Conservation (phyloP, 169 alveolate genomes). For the Cryptosporidium ryanae region DNA sequence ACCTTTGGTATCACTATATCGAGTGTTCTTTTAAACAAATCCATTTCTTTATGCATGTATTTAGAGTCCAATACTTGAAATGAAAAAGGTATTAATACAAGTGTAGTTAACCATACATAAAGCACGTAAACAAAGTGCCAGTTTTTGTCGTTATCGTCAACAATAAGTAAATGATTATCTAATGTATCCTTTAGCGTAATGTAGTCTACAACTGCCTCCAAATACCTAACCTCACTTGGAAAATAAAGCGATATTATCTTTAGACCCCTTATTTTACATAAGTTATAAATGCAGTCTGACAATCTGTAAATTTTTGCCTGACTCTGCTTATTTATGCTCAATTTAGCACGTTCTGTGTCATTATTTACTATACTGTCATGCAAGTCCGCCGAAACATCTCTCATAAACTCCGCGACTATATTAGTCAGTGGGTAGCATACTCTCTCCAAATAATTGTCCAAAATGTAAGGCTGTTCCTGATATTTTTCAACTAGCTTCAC, state of each 20-base stretch:
- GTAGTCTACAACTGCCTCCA: constrained; percentile 48
- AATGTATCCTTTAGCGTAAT: constrained; percentile 7
- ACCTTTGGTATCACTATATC: constrained; percentile 37
- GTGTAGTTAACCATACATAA: constrained; percentile 60
- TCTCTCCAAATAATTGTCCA: constrained; percentile 46
- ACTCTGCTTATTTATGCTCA: background rate
- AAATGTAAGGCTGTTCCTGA: constrained; percentile 64
- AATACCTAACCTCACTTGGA: constrained; percentile 44
- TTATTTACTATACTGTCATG: constrained; percentile 18
- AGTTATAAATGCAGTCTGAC: constrained; percentile 42
- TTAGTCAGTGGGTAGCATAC: constrained; percentile 40
- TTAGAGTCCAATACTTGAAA: constrained; percentile 49
- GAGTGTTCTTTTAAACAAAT: constrained; percentile 35
- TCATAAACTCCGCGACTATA: constrained; percentile 9
- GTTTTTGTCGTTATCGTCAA: background rate
- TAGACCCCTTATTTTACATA: constrained; percentile 64
- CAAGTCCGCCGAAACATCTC: background rate
- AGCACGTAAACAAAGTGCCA: constrained; percentile 53
- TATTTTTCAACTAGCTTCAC: constrained; percentile 8
- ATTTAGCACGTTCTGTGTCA: background rate
- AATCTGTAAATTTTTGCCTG: constrained; percentile 30
- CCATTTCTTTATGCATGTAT: background rate
- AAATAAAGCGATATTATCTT: constrained; percentile 43
- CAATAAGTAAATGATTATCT: background rate
- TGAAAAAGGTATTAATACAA: constrained; percentile 62